Evolutionary conservation across 768 basidiomycete species (phyloP).

Genomic region (Symmetrospora coprosmae): DNA sequence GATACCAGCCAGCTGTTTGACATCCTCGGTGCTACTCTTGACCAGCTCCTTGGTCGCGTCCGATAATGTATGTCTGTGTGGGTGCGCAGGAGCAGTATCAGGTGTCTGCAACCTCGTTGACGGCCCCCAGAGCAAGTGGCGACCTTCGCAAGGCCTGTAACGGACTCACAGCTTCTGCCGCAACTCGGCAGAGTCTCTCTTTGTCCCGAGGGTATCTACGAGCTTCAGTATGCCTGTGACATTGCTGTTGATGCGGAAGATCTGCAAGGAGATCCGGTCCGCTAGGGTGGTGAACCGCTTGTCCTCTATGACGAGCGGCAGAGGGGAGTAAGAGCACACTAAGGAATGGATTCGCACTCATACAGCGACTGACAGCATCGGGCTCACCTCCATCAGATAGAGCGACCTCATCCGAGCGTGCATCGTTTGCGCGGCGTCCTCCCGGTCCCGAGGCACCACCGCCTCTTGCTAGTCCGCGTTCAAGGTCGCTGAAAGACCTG

Average conservation of each 20-base stretch:
- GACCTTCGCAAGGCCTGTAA: not conserved
- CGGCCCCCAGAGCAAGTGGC: no score
- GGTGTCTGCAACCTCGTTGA: no score
- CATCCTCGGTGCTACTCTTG: conserved; percentile 78
- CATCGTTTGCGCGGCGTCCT: no score
- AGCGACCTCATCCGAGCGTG: conserved; percentile 9
- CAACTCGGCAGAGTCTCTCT: conserved; percentile 60
- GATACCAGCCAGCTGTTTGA: conserved; percentile 74
- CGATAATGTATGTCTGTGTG: conserved; percentile 72
- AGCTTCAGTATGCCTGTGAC: conserved; percentile 86
- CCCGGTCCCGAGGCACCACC: not conserved
- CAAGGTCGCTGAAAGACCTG: conserved; percentile 21
- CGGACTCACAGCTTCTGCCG: conserved; percentile 66
- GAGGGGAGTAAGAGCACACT: not conserved
- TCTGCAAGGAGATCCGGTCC: conserved; percentile 47
- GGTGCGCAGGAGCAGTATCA: not conserved
- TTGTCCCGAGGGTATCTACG: conserved; percentile 88
- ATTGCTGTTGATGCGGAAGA: conserved; percentile 98
- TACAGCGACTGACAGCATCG: not conserved
- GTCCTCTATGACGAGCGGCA: not conserved
- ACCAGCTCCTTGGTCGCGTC: conserved; percentile 90
- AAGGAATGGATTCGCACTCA: not conserved
- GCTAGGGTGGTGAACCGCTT: conserved; percentile 15
- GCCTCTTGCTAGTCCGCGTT: not conserved
- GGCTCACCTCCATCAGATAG: not conserved